A percentile compares a stretch with the other conserved stretches of the same genome.
Conservation (phyloP, 257 asterid genomes). For the Lantana camara region DNA sequence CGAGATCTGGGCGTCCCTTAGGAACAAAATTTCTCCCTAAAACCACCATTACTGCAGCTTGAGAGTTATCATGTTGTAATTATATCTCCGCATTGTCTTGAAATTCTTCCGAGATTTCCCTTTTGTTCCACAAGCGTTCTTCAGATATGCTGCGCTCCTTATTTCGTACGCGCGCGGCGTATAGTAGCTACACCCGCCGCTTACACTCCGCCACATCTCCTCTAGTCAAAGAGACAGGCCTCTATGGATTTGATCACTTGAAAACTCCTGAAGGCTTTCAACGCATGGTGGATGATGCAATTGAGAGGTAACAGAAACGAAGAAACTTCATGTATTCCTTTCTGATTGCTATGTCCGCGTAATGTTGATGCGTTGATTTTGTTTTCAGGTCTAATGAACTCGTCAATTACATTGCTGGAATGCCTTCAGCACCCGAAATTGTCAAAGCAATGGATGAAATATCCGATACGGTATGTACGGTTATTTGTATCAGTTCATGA, state of each 20-base stretch:
- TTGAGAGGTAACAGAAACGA: constrained; percentile 56
- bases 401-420: constrained; percentile 61
- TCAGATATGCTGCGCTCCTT: constrained; percentile 52
- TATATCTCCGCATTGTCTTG: no score
- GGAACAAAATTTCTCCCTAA: no score
- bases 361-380: constrained; percentile 14
- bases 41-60: no score
- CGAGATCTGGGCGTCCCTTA: no score
- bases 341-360: neutral
- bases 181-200: constrained; percentile 35
- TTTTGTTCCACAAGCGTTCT: neutral
- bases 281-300: constrained; percentile 92
- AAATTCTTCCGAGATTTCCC: no score
- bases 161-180: constrained; percentile 37
- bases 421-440: constrained; percentile 84
- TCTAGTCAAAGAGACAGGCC: constrained; percentile 57
- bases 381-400: constrained; percentile 80
- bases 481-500: no score
- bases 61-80: no score
- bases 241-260: constrained; percentile 83
- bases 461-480: constrained; percentile 69
- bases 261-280: constrained; percentile 85
- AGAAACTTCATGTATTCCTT: neutral
- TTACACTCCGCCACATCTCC: constrained; percentile 55
- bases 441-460: constrained; percentile 87